Evolutionary conservation across 208 protist species (phyloP).

Genomic region (Leishmania amazonensis): DNA sequence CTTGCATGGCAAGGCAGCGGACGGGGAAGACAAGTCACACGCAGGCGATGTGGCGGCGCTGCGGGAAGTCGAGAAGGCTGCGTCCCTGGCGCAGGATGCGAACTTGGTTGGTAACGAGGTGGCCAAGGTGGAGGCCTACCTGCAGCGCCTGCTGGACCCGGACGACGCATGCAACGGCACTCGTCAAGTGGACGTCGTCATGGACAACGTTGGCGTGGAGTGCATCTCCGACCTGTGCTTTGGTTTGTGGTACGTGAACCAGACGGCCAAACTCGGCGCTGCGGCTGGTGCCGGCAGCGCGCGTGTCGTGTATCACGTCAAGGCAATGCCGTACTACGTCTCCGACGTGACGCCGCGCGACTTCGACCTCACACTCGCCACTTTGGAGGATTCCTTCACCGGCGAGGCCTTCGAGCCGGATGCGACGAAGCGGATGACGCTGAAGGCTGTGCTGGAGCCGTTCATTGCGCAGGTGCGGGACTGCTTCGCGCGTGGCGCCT

Average conservation of each 20-base stretch:
- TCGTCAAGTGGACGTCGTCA: conserved; percentile 75
- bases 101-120: conserved; percentile 74
- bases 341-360: conserved; percentile 86
- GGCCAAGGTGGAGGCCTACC: conserved; percentile 36
- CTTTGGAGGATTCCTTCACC: conserved; percentile 44
- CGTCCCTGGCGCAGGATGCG: conserved; percentile 43
- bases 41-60: conserved; percentile 18
- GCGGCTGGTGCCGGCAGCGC: conserved; percentile 18
- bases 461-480: conserved; percentile 58
- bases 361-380: conserved; percentile 55
- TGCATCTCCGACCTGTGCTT: conserved; percentile 78
- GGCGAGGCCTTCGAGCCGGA: conserved; percentile 18
- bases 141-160: conserved; percentile 38
- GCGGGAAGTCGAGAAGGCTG: conserved; percentile 40
- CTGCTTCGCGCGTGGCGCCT: conserved; percentile 37
- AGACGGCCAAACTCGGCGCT: conserved; percentile 14
- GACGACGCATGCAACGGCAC: conserved; percentile 14
- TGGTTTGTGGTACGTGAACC: conserved; percentile 71
- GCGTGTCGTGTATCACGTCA: conserved; percentile 77
- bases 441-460: conserved; percentile 34
- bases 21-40: conserved; percentile 1
- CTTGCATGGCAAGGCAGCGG: conserved; percentile 17
- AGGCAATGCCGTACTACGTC: conserved; percentile 91
- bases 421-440: conserved; percentile 23
- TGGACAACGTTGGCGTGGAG: conserved; percentile 91